A percentile compares a stretch with the other conserved stretches of the same genome.
Conservation (phyloP, 176 grass and related monocot species). For the Pontederia crassipes region DNA sequence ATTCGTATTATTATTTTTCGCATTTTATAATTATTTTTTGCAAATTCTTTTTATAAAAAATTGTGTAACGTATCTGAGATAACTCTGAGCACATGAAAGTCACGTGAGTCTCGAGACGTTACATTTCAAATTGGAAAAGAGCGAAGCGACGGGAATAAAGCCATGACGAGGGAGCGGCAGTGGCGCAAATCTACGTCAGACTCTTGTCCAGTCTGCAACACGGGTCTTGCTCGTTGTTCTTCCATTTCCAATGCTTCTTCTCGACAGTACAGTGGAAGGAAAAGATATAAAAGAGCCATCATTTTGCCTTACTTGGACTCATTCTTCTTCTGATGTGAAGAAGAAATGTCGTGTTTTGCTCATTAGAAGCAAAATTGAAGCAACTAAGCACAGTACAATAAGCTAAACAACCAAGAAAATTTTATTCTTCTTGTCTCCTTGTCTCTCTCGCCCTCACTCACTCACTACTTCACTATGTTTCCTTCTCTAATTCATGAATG, state of each 20-base stretch:
- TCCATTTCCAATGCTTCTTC: conserved; percentile 8
- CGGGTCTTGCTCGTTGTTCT: not conserved
- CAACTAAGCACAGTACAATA: not conserved
- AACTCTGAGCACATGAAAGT: too few relatives aligned
- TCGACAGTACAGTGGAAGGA: conserved; percentile 5
- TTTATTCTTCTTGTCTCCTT: not conserved
- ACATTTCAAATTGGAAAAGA: too few relatives aligned
- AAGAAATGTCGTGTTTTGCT: not conserved
- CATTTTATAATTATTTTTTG: too few relatives aligned
- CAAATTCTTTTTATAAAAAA: too few relatives aligned
- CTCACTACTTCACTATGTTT: not conserved
- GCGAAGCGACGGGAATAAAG: too few relatives aligned
- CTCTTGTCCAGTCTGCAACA: not conserved
- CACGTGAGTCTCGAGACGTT: too few relatives aligned
- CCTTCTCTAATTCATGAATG: not conserved
- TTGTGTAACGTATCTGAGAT: too few relatives aligned
- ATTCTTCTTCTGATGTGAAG: not conserved
- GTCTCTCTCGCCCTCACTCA: too few relatives aligned
- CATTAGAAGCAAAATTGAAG: not conserved
- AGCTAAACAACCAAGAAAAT: not conserved
- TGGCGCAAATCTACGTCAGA: not conserved
- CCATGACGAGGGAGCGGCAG: not conserved
- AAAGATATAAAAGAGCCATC: conserved; percentile 1
- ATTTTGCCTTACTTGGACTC: not conserved
- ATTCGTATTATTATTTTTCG: too few relatives aligned